phyloP scores from a whole-genome alignment of 805 yeast species.

The Starmerella floris region DNA sequence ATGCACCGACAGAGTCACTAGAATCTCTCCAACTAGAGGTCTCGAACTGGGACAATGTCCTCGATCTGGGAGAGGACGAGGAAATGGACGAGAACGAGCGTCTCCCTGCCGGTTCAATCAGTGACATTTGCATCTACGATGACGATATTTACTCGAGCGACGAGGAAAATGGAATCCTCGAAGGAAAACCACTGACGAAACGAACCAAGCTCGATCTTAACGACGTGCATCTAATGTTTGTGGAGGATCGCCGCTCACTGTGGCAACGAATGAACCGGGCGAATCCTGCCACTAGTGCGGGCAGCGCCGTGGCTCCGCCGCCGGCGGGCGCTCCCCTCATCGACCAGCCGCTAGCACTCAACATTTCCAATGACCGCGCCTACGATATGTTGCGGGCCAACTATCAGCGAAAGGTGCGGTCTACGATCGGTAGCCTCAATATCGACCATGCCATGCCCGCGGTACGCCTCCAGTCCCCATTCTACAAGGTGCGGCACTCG shows the following conservation, averaged over 20 bases:
- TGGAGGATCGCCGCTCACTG: constrained; percentile 30
- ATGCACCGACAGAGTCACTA: not conserved
- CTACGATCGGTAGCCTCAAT: constrained; percentile 78
- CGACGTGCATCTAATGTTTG: constrained; percentile 67
- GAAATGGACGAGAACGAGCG: not conserved
- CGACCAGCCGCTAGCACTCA: constrained; percentile 32
- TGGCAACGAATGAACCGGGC: not conserved
- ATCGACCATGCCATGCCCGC: constrained; percentile 92
- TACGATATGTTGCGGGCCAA: constrained; percentile 73
- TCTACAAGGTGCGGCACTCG: constrained; percentile 63
- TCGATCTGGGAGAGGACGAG: constrained; percentile 22
- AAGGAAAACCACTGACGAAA: constrained; percentile 36
- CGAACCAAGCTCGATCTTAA: constrained; percentile 57
- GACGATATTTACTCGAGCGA: constrained; percentile 26
- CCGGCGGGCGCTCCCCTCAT: not conserved
- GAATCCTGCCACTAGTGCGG: not conserved
- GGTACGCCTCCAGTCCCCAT: constrained; percentile 72
- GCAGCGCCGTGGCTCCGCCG: not conserved
- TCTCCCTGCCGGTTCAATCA: not conserved
- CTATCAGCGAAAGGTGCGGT: constrained; percentile 80
- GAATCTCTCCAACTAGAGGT: constrained; percentile 17
- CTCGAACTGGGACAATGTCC: constrained; percentile 26
- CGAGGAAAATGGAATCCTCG: constrained; percentile 55
- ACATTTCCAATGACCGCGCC: constrained; percentile 76
- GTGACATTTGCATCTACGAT: constrained; percentile 21